Conservation (phyloP, 2,329 filamentous ascomycete species). For the Cytospora chrysosperma region DNA sequence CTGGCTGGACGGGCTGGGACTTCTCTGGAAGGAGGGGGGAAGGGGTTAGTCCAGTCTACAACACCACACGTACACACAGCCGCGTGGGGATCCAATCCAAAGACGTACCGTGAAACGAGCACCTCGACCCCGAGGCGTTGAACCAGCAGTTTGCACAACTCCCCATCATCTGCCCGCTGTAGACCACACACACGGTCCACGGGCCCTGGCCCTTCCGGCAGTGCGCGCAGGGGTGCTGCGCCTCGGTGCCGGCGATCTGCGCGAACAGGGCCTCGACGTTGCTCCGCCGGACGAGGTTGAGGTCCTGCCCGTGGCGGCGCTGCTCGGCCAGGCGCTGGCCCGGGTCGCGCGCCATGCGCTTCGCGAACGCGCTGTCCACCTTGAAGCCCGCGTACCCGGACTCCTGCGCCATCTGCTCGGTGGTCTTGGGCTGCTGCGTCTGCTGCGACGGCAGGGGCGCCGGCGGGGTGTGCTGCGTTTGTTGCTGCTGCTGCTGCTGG, state of each 20-base stretch:
- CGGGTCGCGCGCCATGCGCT: constrained; percentile 49
- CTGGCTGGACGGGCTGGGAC: constrained; percentile 13
- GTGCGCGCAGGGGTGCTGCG: constrained; percentile 54
- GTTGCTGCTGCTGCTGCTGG: constrained; percentile 5
- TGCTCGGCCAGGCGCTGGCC: constrained; percentile 52
- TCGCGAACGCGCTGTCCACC: constrained; percentile 55
- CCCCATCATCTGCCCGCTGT: constrained; percentile 59
- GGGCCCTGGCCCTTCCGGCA: constrained; percentile 61
- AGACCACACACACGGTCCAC: constrained; percentile 59
- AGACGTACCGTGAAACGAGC: constrained; percentile 58
- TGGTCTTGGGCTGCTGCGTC: constrained; percentile 36
- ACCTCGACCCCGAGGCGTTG: constrained; percentile 59
- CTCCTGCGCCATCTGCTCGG: constrained; percentile 46
- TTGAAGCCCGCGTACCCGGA: constrained; percentile 48
- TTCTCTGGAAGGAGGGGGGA: constrained; percentile 12
- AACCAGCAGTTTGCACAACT: constrained; percentile 65
- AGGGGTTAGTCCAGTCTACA: background rate
- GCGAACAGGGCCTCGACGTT: constrained; percentile 61
- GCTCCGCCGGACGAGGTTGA: constrained; percentile 57
- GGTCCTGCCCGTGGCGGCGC: constrained; percentile 51
- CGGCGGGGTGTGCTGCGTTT: background rate
- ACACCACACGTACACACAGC: background rate
- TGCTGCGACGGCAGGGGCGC: background rate
- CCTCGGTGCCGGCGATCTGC: constrained; percentile 53
- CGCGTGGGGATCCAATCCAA: no score